phyloP scores from a whole-genome alignment of 345 rosid genomes.

The Boechera stricta region DNA sequence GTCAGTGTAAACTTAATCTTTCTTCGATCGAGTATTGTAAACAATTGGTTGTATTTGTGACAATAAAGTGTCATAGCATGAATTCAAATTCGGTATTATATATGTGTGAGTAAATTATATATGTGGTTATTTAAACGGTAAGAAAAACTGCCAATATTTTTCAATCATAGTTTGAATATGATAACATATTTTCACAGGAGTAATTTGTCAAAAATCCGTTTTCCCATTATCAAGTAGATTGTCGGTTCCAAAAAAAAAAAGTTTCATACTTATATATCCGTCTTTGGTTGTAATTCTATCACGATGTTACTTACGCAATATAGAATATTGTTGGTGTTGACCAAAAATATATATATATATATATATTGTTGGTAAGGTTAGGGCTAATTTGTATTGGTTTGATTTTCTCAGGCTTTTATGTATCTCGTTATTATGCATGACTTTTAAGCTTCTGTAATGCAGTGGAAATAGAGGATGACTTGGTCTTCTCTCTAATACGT shows the following conservation, averaged over 20 bases:
- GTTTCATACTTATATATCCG: neutral
- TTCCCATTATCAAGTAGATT: neutral
- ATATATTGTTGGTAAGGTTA: neutral
- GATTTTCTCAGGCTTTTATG: neutral
- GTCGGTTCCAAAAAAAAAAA: neutral
- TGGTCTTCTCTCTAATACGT: too few relatives aligned
- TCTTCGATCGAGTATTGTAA: neutral
- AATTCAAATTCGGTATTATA: too few relatives aligned
- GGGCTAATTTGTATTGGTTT: neutral
- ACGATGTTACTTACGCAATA: neutral
- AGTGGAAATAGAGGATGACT: too few relatives aligned
- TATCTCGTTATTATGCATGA: conserved; percentile 5
- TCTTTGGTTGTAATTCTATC: neutral
- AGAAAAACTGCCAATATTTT: neutral
- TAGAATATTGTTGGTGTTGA: neutral
- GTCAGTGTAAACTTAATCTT: neutral
- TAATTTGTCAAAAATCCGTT: neutral
- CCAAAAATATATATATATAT: too few relatives aligned
- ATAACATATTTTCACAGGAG: too few relatives aligned
- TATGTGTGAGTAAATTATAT: neutral
- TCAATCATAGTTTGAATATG: neutral
- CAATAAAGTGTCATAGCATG: neutral
- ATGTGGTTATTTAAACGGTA: neutral
- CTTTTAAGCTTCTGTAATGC: neutral
- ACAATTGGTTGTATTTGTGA: neutral